Percentiles rank a stretch among this genome's conserved stretches.
These are phyloP conservation scores for Choiromyces venosus DNA, from an alignment of 495 filamentous ascomycete species.

Conservation along the genomic window DNA sequence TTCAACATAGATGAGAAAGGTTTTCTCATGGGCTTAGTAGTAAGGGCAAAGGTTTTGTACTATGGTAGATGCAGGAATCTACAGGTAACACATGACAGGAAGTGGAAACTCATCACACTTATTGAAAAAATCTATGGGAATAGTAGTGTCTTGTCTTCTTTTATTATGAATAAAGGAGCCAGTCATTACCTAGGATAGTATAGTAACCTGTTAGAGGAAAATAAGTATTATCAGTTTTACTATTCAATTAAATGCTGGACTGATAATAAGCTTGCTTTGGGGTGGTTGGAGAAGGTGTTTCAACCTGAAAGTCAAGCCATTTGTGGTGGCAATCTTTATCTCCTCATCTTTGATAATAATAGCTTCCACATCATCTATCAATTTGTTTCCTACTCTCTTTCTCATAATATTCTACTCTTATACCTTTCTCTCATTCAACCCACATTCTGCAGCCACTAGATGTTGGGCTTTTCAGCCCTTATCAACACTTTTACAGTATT, in stretches of 20 bases:
- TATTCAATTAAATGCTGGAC: too few species aligned
- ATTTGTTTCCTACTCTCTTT: constrained; percentile 11
- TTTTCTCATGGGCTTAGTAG: constrained; percentile 2
- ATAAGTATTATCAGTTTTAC: too few species aligned
- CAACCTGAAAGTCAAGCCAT: not conserved
- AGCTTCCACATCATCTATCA: constrained; percentile 6
- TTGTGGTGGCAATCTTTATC: not conserved
- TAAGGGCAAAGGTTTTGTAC: constrained; percentile 5
- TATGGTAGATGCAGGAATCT: not conserved
- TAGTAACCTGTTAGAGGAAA: too few species aligned
- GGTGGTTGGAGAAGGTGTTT: not conserved
- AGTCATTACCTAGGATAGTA: too few species aligned
- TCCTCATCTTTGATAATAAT: constrained; percentile 15
- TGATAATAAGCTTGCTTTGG: too few species aligned
- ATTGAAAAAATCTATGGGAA: constrained; percentile 10
- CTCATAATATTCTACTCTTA: constrained; percentile 2
- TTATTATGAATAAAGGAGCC: too few species aligned
- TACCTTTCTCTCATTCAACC: constrained; percentile 4
- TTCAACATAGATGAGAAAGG: too few species aligned
- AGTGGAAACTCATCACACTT: constrained; percentile 13
- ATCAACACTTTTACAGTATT: too few species aligned
- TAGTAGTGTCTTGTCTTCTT: too few species aligned
- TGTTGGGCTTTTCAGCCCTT: constrained; percentile 6
- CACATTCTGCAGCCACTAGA: constrained; percentile 13
- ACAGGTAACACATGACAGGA: too few species aligned